A percentile compares a stretch with the other conserved stretches of the same genome.
Evolutionary conservation across 1,284 basidiomycete species (phyloP).

Genomic region (Rhodotorula sp.): DNA sequence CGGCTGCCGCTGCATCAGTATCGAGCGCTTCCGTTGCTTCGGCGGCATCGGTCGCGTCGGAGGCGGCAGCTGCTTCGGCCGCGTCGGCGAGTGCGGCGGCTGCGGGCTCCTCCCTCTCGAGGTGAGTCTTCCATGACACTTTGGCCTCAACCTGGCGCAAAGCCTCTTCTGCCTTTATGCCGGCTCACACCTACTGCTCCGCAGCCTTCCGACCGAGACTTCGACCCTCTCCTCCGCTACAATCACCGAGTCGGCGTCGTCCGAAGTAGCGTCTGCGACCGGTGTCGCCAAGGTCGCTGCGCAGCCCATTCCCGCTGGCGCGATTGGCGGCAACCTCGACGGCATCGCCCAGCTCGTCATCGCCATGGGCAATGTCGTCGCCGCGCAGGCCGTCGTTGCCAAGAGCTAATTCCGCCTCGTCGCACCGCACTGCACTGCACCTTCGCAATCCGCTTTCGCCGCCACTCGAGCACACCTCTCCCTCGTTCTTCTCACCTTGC

Average conservation of each 20-base stretch:
- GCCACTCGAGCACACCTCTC: background rate
- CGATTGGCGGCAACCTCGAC: constrained; percentile 39
- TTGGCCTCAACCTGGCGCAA: no score
- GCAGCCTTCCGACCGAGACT: background rate
- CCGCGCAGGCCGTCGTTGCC: constrained; percentile 24
- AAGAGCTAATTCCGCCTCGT: background rate
- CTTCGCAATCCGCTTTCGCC: background rate
- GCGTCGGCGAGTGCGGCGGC: background rate
- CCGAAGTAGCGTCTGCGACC: background rate
- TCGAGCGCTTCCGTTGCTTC: constrained; percentile 1
- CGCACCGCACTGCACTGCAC: no score
- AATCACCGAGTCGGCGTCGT: background rate
- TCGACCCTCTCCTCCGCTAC: background rate
- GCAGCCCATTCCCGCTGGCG: constrained; percentile 4
- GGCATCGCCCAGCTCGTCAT: constrained; percentile 35
- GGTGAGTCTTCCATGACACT: background rate
- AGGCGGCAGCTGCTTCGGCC: background rate
- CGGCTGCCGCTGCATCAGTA: background rate
- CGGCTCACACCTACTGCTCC: background rate
- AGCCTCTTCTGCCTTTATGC: background rate
- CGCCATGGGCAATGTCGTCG: constrained; percentile 36
- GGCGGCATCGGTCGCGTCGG: background rate
- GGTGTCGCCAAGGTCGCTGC: background rate
- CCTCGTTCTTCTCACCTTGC: background rate
- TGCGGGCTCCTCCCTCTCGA: background rate